Percentiles rank a stretch among this genome's conserved stretches.
Evolutionary conservation across 345 rosid genomes (phyloP).

Genomic region (Pistacia atlantica): DNA sequence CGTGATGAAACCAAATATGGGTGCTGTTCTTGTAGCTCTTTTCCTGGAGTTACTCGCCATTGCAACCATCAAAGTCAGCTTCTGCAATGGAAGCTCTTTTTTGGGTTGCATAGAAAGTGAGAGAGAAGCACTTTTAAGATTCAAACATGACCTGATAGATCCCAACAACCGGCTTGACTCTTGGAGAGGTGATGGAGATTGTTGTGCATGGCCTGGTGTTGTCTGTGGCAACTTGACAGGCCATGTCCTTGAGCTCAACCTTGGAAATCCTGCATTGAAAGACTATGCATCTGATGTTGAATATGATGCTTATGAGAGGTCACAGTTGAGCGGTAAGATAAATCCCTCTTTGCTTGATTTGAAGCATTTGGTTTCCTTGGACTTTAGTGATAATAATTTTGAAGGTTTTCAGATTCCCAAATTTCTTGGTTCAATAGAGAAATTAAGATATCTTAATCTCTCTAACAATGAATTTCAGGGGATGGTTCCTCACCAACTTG

Average conservation of each 20-base stretch:
- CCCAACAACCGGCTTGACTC: slow-evolving; percentile 9
- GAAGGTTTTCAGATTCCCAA: not conserved
- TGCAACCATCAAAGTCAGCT: not conserved
- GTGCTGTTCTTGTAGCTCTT: not conserved
- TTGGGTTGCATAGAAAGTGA: slow-evolving; percentile 9
- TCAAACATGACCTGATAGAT: not conserved
- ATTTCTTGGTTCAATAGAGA: slow-evolving; percentile 1
- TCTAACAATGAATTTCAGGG: not conserved
- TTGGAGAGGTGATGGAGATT: not conserved
- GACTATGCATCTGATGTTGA: not conserved
- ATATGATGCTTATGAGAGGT: not conserved
- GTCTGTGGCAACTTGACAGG: not conserved
- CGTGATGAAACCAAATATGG: not conserved
- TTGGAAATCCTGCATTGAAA: not conserved
- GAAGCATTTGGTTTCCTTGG: not conserved
- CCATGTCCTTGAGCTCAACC: not conserved
- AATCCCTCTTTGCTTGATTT: slow-evolving; percentile 5
- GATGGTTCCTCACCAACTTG: slow-evolving; percentile 14
- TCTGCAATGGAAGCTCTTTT: not conserved
- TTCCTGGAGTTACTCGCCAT: not conserved
- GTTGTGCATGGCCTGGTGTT: slow-evolving; percentile 11
- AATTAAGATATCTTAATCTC: not conserved
- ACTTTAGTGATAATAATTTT: not conserved
- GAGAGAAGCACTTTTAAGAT: slow-evolving; percentile 4
- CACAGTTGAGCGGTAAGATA: not conserved